Base-by-base conservation (phyloP, 345 rosid genomes). In the Alliaria petiolata region DNA sequence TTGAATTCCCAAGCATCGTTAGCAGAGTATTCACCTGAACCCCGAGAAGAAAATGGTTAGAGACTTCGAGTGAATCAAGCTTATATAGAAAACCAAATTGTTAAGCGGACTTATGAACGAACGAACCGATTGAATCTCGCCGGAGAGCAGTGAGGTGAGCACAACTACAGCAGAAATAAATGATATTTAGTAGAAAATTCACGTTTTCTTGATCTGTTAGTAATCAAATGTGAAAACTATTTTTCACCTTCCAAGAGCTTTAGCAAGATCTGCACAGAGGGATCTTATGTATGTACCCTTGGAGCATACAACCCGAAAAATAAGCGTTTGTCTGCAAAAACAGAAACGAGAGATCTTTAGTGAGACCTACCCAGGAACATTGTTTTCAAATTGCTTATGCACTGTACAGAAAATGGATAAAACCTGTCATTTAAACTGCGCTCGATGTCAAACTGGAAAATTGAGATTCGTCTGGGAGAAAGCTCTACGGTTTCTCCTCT, bases 221-320 rank as follows among this genome's bases (percentile, higher is more conserved):
- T 39, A 53, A 26, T 60, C 25, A 38, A 60, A 17, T 46, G 57
- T 8, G n/a, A n/a, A n/a, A n/a, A n/a, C 6, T 54, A 34, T 15
- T 38, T 4, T 8, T 54, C 8, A 95, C 96, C 98, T 91, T 72
- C 96, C 87, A 65, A 95, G 87, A 77, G 93, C 88, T 81, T 91
- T 91, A 34, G 93, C 96, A 57, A 95, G 73, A 83, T 95, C 99
- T 65, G 97, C 89, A 83, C 99, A 95, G 11, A 95, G 80, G 3
- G 97, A 95, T 19, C 96, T 91, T 76, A 95, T 88, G 80, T 95
- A 91, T 7, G 99, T 89, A 69, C 98, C 97, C 81, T 91, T 89
- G 0, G 97, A 91, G 83, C 96, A 89, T 39, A 85, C 71, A 68
- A 89, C 96, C 60, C 90, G 87, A 76, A 95, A 86, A 63, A 91